Percentiles rank a stretch among this genome's conserved stretches.
Conservation (phyloP, 2,329 filamentous ascomycete genomes). For the Alternaria sp. region DNA sequence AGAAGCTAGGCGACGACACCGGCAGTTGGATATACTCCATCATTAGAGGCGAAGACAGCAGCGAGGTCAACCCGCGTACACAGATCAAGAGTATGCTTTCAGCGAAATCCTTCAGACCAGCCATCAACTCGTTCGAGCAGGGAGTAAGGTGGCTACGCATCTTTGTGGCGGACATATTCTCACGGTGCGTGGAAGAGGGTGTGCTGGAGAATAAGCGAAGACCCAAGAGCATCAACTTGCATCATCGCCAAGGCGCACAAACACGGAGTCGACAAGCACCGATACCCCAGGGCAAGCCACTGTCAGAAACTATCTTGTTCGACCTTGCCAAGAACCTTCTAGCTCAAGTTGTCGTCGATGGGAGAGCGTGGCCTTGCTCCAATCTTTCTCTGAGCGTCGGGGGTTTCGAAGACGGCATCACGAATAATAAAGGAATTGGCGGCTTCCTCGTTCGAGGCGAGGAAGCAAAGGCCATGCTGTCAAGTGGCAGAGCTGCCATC, state of each 20-base stretch:
- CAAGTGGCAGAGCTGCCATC: constrained; percentile 15
- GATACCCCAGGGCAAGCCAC: constrained; percentile 75
- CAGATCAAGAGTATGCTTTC: constrained; percentile 98
- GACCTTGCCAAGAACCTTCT: constrained; percentile 78
- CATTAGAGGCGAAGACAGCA: constrained; percentile 83
- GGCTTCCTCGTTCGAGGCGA: constrained; percentile 77
- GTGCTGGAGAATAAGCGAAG: constrained; percentile 85
- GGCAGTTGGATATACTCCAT: constrained; percentile 85
- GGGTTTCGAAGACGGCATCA: constrained; percentile 89
- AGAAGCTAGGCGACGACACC: constrained; percentile 81
- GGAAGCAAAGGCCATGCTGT: constrained; percentile 58
- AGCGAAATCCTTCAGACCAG: constrained; percentile 90
- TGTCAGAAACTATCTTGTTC: constrained; percentile 76
- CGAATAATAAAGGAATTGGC: constrained; percentile 84
- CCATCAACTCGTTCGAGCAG: constrained; percentile 78
- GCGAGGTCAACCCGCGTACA: constrained; percentile 87
- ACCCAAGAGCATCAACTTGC: constrained; percentile 83
- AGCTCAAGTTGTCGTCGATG: constrained; percentile 77
- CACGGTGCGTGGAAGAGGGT: constrained; percentile 87
- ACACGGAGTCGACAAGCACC: constrained; percentile 76
- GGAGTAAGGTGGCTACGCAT: constrained; percentile 86
- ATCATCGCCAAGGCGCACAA: constrained; percentile 77
- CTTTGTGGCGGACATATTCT: constrained; percentile 89
- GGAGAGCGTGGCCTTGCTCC: constrained; percentile 85
- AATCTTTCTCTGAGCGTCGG: constrained; percentile 87